A percentile compares a stretch with the other conserved stretches of the same genome.
These are phyloP conservation scores for Marvania coccoides DNA, from an alignment of 139 green algal species.

Conservation along the genomic window DNA sequence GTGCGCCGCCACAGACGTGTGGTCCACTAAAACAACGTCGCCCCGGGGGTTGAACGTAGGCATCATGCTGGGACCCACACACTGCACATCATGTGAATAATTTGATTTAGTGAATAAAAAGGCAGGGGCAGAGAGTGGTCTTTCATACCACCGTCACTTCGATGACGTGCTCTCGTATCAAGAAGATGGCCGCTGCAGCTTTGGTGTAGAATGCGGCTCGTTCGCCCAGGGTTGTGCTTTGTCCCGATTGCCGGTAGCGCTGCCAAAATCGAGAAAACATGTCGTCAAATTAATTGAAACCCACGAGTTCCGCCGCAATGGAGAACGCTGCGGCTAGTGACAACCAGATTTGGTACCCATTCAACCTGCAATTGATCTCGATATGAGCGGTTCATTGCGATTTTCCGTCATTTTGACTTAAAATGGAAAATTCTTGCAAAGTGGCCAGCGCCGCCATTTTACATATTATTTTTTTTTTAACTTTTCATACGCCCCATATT, in stretches of 20 bases:
- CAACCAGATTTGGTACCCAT: too few relatives aligned
- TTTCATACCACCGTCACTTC: constrained; percentile 39
- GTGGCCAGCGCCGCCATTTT: neutral
- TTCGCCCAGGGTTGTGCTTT: neutral
- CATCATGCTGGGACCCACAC: constrained; percentile 70
- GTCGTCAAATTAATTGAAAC: neutral
- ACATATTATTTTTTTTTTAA: too few relatives aligned
- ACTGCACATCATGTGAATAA: constrained; percentile 26
- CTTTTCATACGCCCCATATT: neutral
- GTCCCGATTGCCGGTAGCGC: neutral
- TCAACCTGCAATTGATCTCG: too few relatives aligned
- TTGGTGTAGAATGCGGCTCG: constrained; percentile 9
- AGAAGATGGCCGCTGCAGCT: constrained; percentile 19
- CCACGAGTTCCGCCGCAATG: neutral
- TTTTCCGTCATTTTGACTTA: too few relatives aligned
- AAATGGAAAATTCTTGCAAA: neutral
- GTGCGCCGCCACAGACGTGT: constrained; percentile 25
- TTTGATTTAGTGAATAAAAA: neutral
- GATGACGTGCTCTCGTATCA: constrained; percentile 40
- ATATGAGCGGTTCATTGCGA: too few relatives aligned
- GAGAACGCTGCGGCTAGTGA: too few relatives aligned
- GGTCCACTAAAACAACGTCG: constrained; percentile 64
- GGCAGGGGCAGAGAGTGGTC: neutral
- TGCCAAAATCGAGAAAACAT: constrained; percentile 12
- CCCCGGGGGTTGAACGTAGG: constrained; percentile 69